Conservation (phyloP, 495 filamentous ascomycete species). For the Glonium stellatum region DNA sequence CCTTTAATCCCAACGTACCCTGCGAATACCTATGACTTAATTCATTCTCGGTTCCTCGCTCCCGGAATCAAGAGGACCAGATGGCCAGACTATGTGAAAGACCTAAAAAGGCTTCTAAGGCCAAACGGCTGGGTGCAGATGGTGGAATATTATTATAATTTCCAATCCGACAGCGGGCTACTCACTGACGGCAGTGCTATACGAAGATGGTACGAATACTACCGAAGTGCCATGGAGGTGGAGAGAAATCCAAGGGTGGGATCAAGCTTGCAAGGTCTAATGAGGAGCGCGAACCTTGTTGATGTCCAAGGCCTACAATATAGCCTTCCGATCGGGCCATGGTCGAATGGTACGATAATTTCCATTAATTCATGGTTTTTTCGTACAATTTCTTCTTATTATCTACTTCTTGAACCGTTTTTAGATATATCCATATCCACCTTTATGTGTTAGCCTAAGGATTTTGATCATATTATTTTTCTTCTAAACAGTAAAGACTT, state of each 20-base stretch:
- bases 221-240: constrained; percentile 23
- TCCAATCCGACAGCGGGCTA: constrained; percentile 84
- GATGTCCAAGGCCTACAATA: constrained; percentile 14
- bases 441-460: too few species aligned
- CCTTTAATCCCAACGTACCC: constrained; percentile 23
- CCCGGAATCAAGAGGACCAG: constrained; percentile 67
- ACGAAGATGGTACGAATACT: constrained; percentile 29
- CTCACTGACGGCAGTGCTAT: constrained; percentile 48
- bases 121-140: constrained; percentile 85
- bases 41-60: constrained; percentile 77
- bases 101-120: constrained; percentile 62
- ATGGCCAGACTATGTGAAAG: constrained; percentile 74
- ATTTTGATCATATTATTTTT: too few species aligned
- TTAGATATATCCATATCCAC: too few species aligned
- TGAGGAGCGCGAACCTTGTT: constrained; percentile 15
- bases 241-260: constrained; percentile 34
- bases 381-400: neutral
- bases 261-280: constrained; percentile 13
- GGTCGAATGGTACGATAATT: constrained; percentile 19
- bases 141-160: constrained; percentile 79
- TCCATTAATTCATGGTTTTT: neutral
- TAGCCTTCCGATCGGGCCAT: constrained; percentile 23
- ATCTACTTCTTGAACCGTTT: neutral
- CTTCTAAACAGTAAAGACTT: too few species aligned
- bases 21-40: constrained; percentile 75